Evolutionary conservation across 2,329 filamentous ascomycete species (phyloP), one percentile per base, ranked within the genome.

Genomic region (Hysterium pulicare): DNA sequence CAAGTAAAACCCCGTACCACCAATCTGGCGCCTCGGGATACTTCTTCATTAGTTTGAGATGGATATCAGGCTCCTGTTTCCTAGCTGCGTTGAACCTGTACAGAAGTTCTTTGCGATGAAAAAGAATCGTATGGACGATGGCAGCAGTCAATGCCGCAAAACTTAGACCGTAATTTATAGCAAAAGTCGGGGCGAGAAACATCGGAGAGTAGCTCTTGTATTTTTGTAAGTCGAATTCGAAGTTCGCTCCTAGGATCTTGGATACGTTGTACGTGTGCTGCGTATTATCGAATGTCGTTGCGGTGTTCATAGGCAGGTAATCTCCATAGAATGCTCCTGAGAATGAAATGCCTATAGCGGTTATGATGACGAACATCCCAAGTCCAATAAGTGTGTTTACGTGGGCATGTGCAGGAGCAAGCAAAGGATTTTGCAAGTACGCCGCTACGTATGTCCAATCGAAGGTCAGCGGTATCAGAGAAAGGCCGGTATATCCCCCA

Each of bases 401-500:
- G 22, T 59, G 51, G 9, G 60, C 42, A 37, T 61, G 57, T 9
- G 48, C 50, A 9, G 62, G 62, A n/a, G 58, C 49, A 10, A 66
- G 51, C 7, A 66, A 45, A 2, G 62, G 62, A 38, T 58, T 50
- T 10, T 40, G 35, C 6, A 64, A 54, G 41, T 65, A 62, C 22
- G 50, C 53, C 9, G 48, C 37, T n/a, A 63, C 58, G 31, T 36
- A 55, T 2, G 82, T 84, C 84, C 85, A 88, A 69, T 89, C 85
- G 56, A 89, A 87, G 0, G 84, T 87, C 23, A 89, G 79, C 1
- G 85, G 84, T 5, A 88, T 67, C 21, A 89, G 57, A 0, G 81
- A 85, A 3, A 89, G 49, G 0, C 86, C 85, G 0, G 81, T 84
- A 37, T 72, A 74, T 1, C 82, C 83, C 2, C 86, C 86, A 51